phyloP scores from a whole-genome alignment of 2,329 filamentous ascomycete genomes.

The Neofusicoccum kwambonambiense region DNA sequence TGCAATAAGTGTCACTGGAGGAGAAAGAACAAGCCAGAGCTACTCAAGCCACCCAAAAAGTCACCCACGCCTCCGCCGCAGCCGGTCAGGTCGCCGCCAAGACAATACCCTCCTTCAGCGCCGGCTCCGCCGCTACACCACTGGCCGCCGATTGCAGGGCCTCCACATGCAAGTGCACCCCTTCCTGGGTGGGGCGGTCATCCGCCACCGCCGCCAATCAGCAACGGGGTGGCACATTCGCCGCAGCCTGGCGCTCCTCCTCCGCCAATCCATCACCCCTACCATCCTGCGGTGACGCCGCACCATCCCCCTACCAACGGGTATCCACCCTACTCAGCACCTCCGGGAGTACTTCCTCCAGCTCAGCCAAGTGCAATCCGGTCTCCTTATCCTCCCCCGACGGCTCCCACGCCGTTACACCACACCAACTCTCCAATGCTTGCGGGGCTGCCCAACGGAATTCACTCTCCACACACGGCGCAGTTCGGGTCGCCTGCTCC shows the following conservation, averaged over 20 bases:
- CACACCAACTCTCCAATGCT: constrained; percentile 33
- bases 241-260: constrained; percentile 26
- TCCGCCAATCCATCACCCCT: constrained; percentile 28
- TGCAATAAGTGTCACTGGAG: constrained; percentile 52
- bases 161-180: constrained; percentile 26
- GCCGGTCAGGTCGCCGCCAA: constrained; percentile 29
- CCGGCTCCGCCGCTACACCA: constrained; percentile 21
- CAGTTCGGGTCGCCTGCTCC: constrained; percentile 23
- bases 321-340: constrained; percentile 33
- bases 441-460: constrained; percentile 17
- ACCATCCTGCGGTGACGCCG: constrained; percentile 27
- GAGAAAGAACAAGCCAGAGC: constrained; percentile 37
- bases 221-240: constrained; percentile 33
- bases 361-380: constrained; percentile 27
- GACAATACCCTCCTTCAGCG: constrained; percentile 28
- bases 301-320: constrained; percentile 33
- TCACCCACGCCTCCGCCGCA: constrained; percentile 24
- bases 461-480: constrained; percentile 23
- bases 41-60: constrained; percentile 29
- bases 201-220: constrained; percentile 22
- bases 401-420: constrained; percentile 29
- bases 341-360: constrained; percentile 29
- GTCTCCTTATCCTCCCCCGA: constrained; percentile 30
- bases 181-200: constrained; percentile 32
- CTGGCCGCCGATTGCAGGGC: constrained; percentile 27